Conservation (phyloP, 345 rosid genomes). For the Eucalyptus melliodora region DNA sequence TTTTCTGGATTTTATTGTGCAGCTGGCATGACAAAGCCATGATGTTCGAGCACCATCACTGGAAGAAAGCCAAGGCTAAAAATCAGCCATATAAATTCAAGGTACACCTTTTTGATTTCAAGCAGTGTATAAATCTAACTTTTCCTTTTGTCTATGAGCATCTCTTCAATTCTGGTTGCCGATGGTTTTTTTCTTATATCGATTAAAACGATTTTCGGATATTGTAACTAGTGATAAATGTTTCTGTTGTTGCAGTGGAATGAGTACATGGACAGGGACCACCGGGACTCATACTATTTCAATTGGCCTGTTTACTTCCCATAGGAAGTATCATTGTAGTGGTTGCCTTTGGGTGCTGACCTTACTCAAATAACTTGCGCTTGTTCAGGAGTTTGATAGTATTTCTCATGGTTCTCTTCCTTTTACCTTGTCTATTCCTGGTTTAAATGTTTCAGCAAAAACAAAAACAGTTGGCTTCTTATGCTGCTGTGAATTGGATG, state of each 20-base stretch:
- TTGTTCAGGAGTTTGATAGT: neutral
- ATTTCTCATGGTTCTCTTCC: neutral
- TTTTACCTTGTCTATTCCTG: neutral
- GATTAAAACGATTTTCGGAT: neutral
- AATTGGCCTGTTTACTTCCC: slow-evolving; percentile 86
- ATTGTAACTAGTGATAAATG: neutral
- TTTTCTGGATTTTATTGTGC: slow-evolving; percentile 4
- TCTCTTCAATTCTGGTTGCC: neutral
- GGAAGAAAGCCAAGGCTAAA: slow-evolving; percentile 74
- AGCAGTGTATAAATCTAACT: neutral
- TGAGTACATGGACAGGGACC: slow-evolving; percentile 58
- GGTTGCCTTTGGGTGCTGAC: neutral
- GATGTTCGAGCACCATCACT: slow-evolving; percentile 75
- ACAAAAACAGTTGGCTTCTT: neutral
- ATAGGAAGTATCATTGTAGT: slow-evolving; percentile 1
- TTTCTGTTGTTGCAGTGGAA: slow-evolving; percentile 60
- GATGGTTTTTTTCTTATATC: neutral
- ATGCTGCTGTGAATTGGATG: neutral
- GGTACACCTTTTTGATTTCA: slow-evolving; percentile 16
- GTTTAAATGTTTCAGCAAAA: neutral
- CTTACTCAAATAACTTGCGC: neutral
- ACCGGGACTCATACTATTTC: slow-evolving; percentile 60
- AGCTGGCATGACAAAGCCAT: slow-evolving; percentile 92
- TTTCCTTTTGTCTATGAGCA: neutral
- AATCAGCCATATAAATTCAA: slow-evolving; percentile 67